A percentile compares a stretch with the other conserved stretches of the same genome.
These are phyloP conservation scores for Lecanicillium sp. DNA, from an alignment of 2,329 filamentous ascomycete species.

Conservation along the genomic window DNA sequence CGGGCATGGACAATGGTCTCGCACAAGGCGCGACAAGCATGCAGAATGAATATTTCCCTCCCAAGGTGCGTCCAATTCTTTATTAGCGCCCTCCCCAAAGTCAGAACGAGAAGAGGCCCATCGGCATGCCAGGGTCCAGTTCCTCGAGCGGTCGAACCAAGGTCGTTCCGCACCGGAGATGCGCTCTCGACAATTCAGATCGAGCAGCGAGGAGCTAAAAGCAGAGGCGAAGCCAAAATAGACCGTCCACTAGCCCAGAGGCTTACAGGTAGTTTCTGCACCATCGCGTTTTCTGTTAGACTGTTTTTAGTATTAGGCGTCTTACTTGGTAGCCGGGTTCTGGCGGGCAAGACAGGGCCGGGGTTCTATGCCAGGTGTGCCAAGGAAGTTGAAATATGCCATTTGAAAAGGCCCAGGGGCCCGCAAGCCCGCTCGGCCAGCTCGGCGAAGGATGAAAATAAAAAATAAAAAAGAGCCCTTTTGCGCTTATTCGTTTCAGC, in stretches of 20 bases:
- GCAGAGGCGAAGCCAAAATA: not conserved
- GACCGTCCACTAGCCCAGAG: too few relatives aligned
- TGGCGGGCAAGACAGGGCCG: too few relatives aligned
- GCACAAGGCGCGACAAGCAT: not conserved
- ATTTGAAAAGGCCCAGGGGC: not conserved
- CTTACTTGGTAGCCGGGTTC: too few relatives aligned
- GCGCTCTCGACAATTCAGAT: not conserved
- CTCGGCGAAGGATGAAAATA: not conserved
- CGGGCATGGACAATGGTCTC: too few relatives aligned
- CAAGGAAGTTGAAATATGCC: constrained; percentile 7
- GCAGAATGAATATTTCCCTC: not conserved
- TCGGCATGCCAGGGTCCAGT: not conserved
- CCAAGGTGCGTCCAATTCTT: too few relatives aligned
- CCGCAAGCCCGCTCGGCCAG: not conserved
- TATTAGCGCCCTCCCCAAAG: too few relatives aligned
- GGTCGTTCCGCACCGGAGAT: not conserved
- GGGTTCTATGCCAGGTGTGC: not conserved
- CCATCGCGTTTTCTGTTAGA: not conserved
- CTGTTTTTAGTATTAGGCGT: too few relatives aligned
- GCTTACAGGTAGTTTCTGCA: not conserved
- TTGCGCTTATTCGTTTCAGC: too few relatives aligned
- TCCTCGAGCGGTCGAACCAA: not conserved
- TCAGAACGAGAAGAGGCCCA: too few relatives aligned
- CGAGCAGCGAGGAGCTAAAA: not conserved
- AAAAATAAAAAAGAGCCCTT: too few relatives aligned